These are phyloP conservation scores for Blastobotrys muscicola DNA, from an alignment of 805 yeast species.

Conservation along the genomic window DNA sequence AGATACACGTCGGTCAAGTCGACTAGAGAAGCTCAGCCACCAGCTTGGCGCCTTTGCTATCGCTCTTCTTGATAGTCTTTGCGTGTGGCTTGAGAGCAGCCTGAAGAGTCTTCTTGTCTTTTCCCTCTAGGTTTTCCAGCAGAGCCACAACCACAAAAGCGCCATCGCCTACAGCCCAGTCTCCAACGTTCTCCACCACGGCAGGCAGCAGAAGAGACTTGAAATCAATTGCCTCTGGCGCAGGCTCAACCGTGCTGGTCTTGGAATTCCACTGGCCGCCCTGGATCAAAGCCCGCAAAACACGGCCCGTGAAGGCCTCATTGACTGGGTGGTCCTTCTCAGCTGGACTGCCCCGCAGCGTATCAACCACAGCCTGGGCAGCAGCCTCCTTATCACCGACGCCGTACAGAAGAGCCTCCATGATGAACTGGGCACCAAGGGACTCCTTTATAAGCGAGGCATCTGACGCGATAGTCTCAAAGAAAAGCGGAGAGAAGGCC, in stretches of 20 bases:
- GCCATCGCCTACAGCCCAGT: constrained; percentile 66
- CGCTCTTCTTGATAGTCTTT: constrained; percentile 19
- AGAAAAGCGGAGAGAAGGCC: constrained; percentile 56
- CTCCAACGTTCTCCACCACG: constrained; percentile 42
- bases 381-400: constrained; percentile 34
- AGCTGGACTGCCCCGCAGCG: constrained; percentile 46
- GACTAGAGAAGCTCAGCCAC: constrained; percentile 21
- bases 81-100: constrained; percentile 40
- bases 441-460: constrained; percentile 53
- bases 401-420: constrained; percentile 60
- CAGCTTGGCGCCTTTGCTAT: constrained; percentile 28
- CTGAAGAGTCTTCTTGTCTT: constrained; percentile 35
- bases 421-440: constrained; percentile 73
- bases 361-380: constrained; percentile 36
- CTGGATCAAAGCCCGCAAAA: constrained; percentile 67
- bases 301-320: constrained; percentile 65
- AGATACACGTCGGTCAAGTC: too few relatives aligned
- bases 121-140: constrained; percentile 50
- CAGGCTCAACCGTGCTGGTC: constrained; percentile 40
- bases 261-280: constrained; percentile 76
- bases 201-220: constrained; percentile 37
- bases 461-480: constrained; percentile 43
- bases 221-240: constrained; percentile 44
- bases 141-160: constrained; percentile 76
- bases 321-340: constrained; percentile 56